phyloP scores from a whole-genome alignment of 768 basidiomycete genomes.

The Termitomyces sp. region DNA sequence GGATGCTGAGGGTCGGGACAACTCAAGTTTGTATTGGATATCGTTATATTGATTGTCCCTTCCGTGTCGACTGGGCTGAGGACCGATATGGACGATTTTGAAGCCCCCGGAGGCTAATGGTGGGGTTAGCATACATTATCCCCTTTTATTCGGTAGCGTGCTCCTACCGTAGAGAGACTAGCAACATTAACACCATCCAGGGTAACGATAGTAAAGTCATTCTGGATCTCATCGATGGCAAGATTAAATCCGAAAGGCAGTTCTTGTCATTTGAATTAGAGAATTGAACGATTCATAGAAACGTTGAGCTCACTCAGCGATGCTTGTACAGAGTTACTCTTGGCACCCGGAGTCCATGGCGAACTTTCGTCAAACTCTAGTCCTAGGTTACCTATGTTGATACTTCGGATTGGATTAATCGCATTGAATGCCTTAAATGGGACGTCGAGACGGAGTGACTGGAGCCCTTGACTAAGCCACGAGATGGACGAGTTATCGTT shows the following conservation, averaged over 20 bases:
- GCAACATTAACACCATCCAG: conserved; percentile 49
- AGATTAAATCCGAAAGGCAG: conserved; percentile 72
- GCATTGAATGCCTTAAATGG: conserved; percentile 52
- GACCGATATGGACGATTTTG: conserved; percentile 57
- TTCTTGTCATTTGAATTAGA: conserved; percentile 32
- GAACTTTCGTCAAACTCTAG: conserved; percentile 52
- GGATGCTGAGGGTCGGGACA: conserved; percentile 47
- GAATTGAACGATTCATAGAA: background rate
- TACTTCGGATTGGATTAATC: conserved; percentile 64
- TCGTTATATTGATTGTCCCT: conserved; percentile 65
- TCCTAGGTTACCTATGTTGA: conserved; percentile 58
- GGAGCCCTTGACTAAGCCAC: conserved; percentile 66
- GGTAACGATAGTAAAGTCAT: conserved; percentile 60
- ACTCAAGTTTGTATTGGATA: conserved; percentile 50
- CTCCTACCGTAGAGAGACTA: conserved; percentile 53
- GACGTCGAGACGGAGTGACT: conserved; percentile 56
- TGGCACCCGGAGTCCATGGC: conserved; percentile 58
- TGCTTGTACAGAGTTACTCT: conserved; percentile 61
- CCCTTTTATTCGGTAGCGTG: background rate
- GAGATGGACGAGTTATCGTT: conserved; percentile 54
- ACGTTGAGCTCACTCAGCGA: conserved; percentile 41
- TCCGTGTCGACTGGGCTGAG: conserved; percentile 52
- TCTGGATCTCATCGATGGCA: conserved; percentile 58
- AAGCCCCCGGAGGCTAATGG: conserved; percentile 57
- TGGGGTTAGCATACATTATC: background rate